Percentiles rank a stretch among this genome's conserved stretches.
phyloP scores from a whole-genome alignment of 2,329 filamentous ascomycete genomes.

The Diaporthe aspalathi region DNA sequence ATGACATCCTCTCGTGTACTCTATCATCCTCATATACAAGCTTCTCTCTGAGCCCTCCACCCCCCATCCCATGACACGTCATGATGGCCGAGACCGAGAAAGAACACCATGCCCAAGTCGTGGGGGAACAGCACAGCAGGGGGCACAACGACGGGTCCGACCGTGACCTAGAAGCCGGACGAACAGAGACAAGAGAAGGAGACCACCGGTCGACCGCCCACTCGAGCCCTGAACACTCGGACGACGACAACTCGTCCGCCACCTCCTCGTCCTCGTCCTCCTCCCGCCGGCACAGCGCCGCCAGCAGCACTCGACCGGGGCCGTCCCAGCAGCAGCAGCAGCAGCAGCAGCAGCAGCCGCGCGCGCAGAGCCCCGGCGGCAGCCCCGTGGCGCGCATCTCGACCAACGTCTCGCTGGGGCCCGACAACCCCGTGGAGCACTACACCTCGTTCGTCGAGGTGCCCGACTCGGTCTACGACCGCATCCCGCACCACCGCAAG shows the following conservation, averaged over 20 bases:
- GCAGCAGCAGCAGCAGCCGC: neutral
- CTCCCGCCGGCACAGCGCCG: slow-evolving; percentile 19
- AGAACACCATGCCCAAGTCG: neutral
- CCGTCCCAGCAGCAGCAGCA: neutral
- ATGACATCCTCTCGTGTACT: slow-evolving; percentile 31
- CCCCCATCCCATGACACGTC: neutral
- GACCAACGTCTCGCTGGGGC: slow-evolving; percentile 44
- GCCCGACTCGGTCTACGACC: slow-evolving; percentile 72
- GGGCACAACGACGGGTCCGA: neutral
- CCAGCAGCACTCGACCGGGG: neutral
- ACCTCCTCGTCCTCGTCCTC: neutral
- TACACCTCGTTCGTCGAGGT: slow-evolving; percentile 50
- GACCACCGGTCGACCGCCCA: slow-evolving; percentile 23
- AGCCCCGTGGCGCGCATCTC: slow-evolving; percentile 34
- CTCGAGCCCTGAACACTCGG: slow-evolving; percentile 19
- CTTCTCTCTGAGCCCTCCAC: neutral
- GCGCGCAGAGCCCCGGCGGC: slow-evolving; percentile 8
- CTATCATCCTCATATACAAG: slow-evolving; percentile 23
- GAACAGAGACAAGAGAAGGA: neutral
- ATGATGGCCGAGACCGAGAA: slow-evolving; percentile 16
- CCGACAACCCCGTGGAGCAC: slow-evolving; percentile 45
- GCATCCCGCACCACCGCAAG: slow-evolving; percentile 72
- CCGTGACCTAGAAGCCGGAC: slow-evolving; percentile 23
- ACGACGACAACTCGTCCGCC: neutral
- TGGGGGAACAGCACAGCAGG: slow-evolving; percentile 6